Evolutionary conservation across 257 asterid genomes (phyloP).

Genomic region (Przewalskia tangutica): DNA sequence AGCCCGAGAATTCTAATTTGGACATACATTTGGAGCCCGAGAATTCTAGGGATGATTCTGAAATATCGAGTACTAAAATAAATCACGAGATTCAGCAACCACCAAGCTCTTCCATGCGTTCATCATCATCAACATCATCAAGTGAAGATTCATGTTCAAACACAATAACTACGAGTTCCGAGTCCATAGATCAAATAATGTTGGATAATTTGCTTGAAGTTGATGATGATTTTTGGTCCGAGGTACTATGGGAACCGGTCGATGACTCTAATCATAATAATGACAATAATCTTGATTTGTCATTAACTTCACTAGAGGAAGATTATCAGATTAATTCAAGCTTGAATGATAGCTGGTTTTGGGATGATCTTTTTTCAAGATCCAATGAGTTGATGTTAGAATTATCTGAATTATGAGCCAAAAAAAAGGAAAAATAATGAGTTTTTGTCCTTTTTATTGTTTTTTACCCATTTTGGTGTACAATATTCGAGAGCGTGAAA

Average conservation of each 20-base stretch:
- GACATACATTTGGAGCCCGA: background rate
- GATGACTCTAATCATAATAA: background rate
- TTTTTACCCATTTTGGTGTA: background rate
- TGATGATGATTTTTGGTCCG: conserved; percentile 10
- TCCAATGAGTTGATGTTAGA: background rate
- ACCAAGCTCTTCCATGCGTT: background rate
- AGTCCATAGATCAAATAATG: background rate
- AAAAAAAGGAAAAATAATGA: too few species aligned
- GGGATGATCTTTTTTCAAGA: background rate
- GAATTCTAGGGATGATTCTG: background rate
- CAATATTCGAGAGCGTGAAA: background rate
- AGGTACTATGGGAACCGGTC: conserved; percentile 5
- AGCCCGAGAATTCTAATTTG: background rate
- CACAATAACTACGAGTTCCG: background rate
- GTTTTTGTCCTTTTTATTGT: background rate
- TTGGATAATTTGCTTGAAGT: conserved; percentile 2
- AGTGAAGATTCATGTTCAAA: background rate
- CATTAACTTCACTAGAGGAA: background rate
- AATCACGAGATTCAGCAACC: background rate
- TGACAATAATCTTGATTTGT: background rate
- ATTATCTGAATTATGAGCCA: background rate
- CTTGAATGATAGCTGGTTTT: background rate
- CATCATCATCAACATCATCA: background rate
- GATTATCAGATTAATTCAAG: background rate
- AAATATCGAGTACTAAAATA: background rate